A percentile compares a stretch with the other conserved stretches of the same genome.
These are phyloP conservation scores for Colletotrichum chlorophyti DNA, from an alignment of 2,329 filamentous ascomycete species.

Conservation along the genomic window DNA sequence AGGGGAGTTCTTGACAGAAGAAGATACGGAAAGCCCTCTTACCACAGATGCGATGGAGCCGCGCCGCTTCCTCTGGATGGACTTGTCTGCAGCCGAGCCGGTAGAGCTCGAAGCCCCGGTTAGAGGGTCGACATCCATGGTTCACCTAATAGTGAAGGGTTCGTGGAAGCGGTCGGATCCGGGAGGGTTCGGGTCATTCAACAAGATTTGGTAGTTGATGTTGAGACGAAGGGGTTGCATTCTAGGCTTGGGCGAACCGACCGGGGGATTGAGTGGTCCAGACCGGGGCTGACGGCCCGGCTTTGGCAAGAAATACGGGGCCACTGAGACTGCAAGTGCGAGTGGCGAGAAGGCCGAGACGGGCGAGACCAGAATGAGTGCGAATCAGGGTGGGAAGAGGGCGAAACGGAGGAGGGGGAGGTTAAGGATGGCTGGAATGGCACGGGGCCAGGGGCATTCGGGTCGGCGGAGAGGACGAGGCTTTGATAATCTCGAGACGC, in stretches of 20 bases:
- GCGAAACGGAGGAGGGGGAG: no score
- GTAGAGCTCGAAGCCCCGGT: constrained; percentile 39
- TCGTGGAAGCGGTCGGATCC: neutral
- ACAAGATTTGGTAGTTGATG: constrained; percentile 8
- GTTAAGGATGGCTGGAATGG: neutral
- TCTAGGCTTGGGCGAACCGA: neutral
- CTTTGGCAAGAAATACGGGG: neutral
- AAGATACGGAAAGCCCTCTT: constrained; percentile 21
- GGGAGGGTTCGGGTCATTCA: constrained; percentile 5
- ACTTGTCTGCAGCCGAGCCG: constrained; percentile 37
- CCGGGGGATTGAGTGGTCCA: neutral
- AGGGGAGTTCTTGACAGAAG: neutral
- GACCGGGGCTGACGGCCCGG: neutral
- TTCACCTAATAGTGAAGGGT: constrained; percentile 28
- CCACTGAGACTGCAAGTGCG: neutral
- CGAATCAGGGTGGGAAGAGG: no score
- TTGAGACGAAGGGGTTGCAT: constrained; percentile 7
- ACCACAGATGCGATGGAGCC: constrained; percentile 48
- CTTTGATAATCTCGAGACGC: no score
- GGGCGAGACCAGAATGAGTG: neutral
- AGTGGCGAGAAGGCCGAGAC: neutral
- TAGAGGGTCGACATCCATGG: constrained; percentile 23
- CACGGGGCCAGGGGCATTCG: neutral
- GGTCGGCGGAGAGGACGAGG: neutral
- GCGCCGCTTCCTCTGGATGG: constrained; percentile 43